phyloP scores from a whole-genome alignment of 306 rosid genomes.

The Aeschynomene evenia region DNA sequence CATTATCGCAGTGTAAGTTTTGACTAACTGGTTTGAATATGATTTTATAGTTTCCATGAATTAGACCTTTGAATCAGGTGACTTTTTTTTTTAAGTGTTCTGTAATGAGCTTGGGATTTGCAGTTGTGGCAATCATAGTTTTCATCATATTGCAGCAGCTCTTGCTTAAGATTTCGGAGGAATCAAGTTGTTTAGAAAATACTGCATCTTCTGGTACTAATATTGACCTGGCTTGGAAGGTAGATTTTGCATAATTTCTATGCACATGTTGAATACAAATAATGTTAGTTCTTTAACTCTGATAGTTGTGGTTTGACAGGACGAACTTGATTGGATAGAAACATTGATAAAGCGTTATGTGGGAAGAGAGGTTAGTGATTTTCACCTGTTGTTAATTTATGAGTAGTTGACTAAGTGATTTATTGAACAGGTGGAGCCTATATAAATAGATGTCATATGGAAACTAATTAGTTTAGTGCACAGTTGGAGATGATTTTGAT shows the following conservation, averaged over 20 bases:
- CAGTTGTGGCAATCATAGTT: slow-evolving; percentile 1
- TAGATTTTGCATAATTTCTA: slow-evolving; percentile 19
- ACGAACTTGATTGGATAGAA: slow-evolving; percentile 85
- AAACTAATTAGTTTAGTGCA: not conserved
- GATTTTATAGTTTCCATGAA: slow-evolving; percentile 16
- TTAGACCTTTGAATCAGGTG: slow-evolving; percentile 4
- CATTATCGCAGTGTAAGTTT: slow-evolving; percentile 83
- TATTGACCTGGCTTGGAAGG: slow-evolving; percentile 57
- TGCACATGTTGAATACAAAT: not conserved
- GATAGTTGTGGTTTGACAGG: slow-evolving; percentile 50
- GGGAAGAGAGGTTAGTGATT: slow-evolving; percentile 76
- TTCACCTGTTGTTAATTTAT: slow-evolving; percentile 4
- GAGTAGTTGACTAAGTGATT: slow-evolving; percentile 10
- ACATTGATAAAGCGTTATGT: slow-evolving; percentile 64
- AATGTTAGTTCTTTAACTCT: slow-evolving; percentile 8
- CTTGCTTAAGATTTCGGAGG: slow-evolving; percentile 50
- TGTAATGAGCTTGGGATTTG: slow-evolving; percentile 17
- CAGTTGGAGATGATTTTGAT: not conserved
- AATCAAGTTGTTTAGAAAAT: slow-evolving; percentile 29
- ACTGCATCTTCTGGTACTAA: slow-evolving; percentile 33
- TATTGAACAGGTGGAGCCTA: not conserved
- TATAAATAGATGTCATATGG: not conserved
- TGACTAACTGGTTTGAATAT: slow-evolving; percentile 23
- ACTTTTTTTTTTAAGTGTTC: not conserved
- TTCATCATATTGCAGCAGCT: slow-evolving; percentile 59